phyloP scores from a whole-genome alignment of 2,329 filamentous ascomycete genomes.

The Alternaria sp. region DNA sequence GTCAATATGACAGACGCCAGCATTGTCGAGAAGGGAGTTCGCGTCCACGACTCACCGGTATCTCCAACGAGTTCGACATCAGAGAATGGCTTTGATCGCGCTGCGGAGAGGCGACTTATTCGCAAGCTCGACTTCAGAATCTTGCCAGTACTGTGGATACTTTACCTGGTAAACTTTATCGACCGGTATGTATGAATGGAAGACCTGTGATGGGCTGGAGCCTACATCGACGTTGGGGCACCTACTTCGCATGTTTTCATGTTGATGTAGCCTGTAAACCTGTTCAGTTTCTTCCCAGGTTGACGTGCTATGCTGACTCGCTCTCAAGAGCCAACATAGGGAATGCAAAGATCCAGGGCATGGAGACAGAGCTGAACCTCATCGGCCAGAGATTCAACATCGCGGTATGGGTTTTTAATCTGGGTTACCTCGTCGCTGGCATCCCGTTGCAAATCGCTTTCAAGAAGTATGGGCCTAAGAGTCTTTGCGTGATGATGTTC shows the following conservation, averaged over 20 bases:
- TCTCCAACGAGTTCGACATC: no score
- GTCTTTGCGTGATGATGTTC: constrained; percentile 44
- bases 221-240: no score
- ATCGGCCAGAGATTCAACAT: constrained; percentile 48
- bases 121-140: constrained; percentile 41
- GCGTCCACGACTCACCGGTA: constrained; percentile 2
- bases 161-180: constrained; percentile 43
- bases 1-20: not conserved
- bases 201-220: no score
- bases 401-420: constrained; percentile 47
- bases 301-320: no score
- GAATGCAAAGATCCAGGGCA: constrained; percentile 46
- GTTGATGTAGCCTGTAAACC: no score
- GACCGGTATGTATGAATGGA: constrained; percentile 25
- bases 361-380: constrained; percentile 45
- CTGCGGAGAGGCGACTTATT: constrained; percentile 32
- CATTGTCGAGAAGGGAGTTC: constrained; percentile 16
- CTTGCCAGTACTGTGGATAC: constrained; percentile 40
- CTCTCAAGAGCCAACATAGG: constrained; percentile 33
- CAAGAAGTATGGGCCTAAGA: constrained; percentile 43
- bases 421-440: constrained; percentile 46
- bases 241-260: no score
- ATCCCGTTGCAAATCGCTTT: constrained; percentile 43
- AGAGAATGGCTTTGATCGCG: constrained; percentile 30
- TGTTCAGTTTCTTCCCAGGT: no score